Evolutionary conservation across 208 protist genomes (phyloP), one percentile per base, ranked within the genome.

Genomic region (Acanthamoeba triangularis): DNA sequence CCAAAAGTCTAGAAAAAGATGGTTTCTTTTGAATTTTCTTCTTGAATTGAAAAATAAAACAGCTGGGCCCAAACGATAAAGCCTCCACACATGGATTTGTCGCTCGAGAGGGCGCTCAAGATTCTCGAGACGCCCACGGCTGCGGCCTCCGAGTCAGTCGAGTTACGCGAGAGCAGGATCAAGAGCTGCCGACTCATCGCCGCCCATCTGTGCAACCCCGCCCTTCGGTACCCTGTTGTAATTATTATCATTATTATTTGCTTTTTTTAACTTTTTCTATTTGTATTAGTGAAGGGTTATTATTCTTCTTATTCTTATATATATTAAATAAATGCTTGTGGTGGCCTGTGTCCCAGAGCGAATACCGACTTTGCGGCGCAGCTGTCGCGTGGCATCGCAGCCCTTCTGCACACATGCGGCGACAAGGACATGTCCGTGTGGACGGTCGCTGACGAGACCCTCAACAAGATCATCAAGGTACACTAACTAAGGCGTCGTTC

Each of bases 381-480:
- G 47, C 56, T 90, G 41, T 67, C 82, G 47, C 41, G 56, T 10
- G 82, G 82, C 82, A 65, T 90, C 20, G 82, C 49, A 37, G 52
- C 33, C 20, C 52, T 90, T 2, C 82, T 90, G 20, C 82, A 67
- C 49, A 90, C 82, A 67, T 90, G 82, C 35, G 82, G 82, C 25
- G 56, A 67, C 52, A 67, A 90, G 82, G 56, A 67, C 82, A 90
- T 90, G 82, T 90, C 47, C 82, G 52, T 90, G 52, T 90, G 82
- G 82, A 90, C 82, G 11, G 82, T 90, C 14, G 82, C 82, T 41
- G 82, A 90, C n/a, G 82, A 90, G 82, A 37, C 41, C 28, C 82
- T 90, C 28, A 90, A 59, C 52, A 90, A 67, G n/a, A 13, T 90
- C 52, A 69, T 90, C 52, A 90, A 90, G 82, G 82, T 90, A n/a